phyloP scores from a whole-genome alignment of 805 yeast genomes.

The Kazachstania psychrophila region DNA sequence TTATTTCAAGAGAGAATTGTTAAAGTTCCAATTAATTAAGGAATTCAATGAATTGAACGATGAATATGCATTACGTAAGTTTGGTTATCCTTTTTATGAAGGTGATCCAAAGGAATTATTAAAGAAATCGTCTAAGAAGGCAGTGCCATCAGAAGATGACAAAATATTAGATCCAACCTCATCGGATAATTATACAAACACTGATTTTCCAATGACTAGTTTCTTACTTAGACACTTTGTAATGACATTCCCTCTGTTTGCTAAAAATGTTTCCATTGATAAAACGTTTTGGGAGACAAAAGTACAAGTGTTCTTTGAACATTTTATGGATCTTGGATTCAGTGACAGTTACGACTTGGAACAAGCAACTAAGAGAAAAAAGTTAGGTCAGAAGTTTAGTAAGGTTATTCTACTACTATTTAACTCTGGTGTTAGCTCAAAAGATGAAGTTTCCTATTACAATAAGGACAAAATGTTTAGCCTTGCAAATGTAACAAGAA shows the following conservation, averaged over 20 bases:
- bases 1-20: constrained; percentile 72
- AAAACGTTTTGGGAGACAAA: constrained; percentile 70
- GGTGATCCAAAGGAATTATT: constrained; percentile 33
- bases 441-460: constrained; percentile 45
- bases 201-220: constrained; percentile 56
- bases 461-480: constrained; percentile 24
- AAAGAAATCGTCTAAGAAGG: not conserved
- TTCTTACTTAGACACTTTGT: constrained; percentile 57
- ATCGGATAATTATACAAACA: constrained; percentile 1
- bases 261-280: constrained; percentile 33
- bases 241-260: constrained; percentile 66
- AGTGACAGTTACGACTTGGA: constrained; percentile 68
- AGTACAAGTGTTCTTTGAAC: constrained; percentile 74
- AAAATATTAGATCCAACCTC: not conserved
- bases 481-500: constrained; percentile 23
- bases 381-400: constrained; percentile 51
- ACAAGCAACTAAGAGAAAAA: constrained; percentile 61
- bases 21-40: constrained; percentile 48
- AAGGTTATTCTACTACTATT: constrained; percentile 57
- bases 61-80: constrained; percentile 50
- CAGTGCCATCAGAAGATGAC: not conserved
- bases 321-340: constrained; percentile 62
- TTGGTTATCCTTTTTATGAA: constrained; percentile 70
- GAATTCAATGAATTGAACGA: constrained; percentile 57
- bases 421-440: constrained; percentile 64